Base-by-base conservation (phyloP, 192 early-diverging fungal genomes). In the Podila minutissima region DNA sequence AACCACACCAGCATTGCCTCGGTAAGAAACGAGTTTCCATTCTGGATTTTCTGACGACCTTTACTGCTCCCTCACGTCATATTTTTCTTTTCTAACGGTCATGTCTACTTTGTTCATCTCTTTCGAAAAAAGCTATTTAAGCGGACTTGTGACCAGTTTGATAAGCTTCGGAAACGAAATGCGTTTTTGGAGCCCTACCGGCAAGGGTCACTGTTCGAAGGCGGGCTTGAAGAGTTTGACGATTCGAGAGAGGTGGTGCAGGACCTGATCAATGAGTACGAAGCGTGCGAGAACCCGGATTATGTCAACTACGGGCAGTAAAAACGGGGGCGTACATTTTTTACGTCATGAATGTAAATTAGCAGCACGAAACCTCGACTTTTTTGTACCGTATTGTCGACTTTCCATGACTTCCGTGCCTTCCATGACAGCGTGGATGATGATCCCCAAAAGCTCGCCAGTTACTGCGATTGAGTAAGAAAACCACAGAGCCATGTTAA, bases 171-270 rank as follows among this genome's bases (percentile, higher is more conserved):
- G 72, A 97, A 97, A 86, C 89, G 98, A 53, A 97, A 97, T 69
- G 98, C 97, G 12, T 99, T 98, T 81, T 83, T 99, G 82, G 97
- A 98, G 33, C 94, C 95, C 71, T 99, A 98, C 83, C 89, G 92
- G 68, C 91, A 94, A 67, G 93, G 95, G 74, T 81, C 89, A 20
- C 88, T 92, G 85, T 95, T 95, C 84, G 83, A 92, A 1, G 94
- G 95, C 71, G 87, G 86, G 24, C 69, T 97, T 64, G 95, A 94
- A 41, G 98, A 99, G 81, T 98, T 99, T 91, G 95, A 97, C 79
- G 89, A 91, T 53, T 93, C 72, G 38, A 88, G 97, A 66, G 91
- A 95, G 59, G 92, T 95, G 24, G 94, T 99, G 3, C 89, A 95
- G 66, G 95, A 98, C 22, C 83, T 99, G 66, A 96, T 99, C 66